Base-by-base conservation (phyloP, 768 basidiomycete species). In the Auriscalpium orientale region DNA sequence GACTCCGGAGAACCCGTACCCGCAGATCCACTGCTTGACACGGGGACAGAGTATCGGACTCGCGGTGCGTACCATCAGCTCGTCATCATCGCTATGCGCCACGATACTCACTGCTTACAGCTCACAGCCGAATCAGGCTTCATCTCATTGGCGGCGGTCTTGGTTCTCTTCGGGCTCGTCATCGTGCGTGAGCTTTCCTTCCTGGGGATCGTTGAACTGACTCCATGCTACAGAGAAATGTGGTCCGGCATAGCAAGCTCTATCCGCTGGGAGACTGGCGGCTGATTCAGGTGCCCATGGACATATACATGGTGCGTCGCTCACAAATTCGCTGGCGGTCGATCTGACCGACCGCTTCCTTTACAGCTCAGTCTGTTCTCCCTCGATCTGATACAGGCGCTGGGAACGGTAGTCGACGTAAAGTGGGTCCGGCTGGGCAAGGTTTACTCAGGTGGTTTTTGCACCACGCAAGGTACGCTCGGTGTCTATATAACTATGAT, bases 291-390 rank as follows among this genome's bases (percentile, higher is more conserved):
- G 65, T 67, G 46, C 73, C 74, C 7, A 69, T 71, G 56, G 74
- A 77, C 58, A 60, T 73, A 11, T 68, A 76, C 45, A 72, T 76
- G 68, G 74, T 72, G 46, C 53, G 60, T 53, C n/a, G n/a, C 46
- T n/a, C 16, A 2, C 16, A 20, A 16, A 28, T 10, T 43, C 12
- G 43, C 13, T 37, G 13, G 10, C 15, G 35, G 38, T 28, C 40
- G 28, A n/a, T 6, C n/a, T 13, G 12, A 20, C 37, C 54, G 33
- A 45, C 21, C 15, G 16, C 3, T 20, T 16, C 21, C 68, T 66
- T 1, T 49, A 70, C 22, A 63, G 62, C 46, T 65, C 28, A 60
- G 62, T 21, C 58, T 66, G 10, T 61, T 66, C 28, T 10, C 38
- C 2, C 58, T 71, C 9, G 74, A 75, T 45, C 55, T 72, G 7